These are phyloP conservation scores for Pyrenopolyporus hunteri DNA, from an alignment of 495 filamentous ascomycete genomes.

Conservation along the genomic window DNA sequence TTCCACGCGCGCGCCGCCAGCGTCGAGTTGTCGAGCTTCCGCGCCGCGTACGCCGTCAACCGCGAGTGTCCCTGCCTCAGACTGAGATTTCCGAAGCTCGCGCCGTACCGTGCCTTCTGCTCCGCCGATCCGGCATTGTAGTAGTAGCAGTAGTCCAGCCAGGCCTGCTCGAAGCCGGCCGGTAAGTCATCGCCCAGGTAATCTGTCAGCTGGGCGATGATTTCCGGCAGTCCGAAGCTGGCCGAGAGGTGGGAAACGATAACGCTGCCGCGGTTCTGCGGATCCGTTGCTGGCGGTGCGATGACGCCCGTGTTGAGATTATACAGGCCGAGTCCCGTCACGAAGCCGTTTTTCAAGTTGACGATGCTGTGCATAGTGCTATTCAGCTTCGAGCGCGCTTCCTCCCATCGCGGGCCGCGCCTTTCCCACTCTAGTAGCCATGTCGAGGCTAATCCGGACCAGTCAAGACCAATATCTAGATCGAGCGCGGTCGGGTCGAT, in stretches of 20 bases:
- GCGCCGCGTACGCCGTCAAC: constrained; percentile 51
- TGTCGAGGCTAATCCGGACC: constrained; percentile 52
- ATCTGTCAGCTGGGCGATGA: constrained; percentile 49
- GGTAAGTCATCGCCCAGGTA: constrained; percentile 41
- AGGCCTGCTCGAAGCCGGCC: constrained; percentile 46
- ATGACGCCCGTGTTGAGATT: constrained; percentile 48
- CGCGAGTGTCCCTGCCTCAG: constrained; percentile 54
- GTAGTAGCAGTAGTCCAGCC: constrained; percentile 57
- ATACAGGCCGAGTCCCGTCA: constrained; percentile 54
- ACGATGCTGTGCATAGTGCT: constrained; percentile 50
- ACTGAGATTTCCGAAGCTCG: constrained; percentile 46
- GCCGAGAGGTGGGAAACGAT: constrained; percentile 52
- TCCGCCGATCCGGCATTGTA: constrained; percentile 44
- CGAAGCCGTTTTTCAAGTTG: constrained; percentile 53
- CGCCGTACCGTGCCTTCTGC: constrained; percentile 51
- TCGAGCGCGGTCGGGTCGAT: constrained; percentile 51
- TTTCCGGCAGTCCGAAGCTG: constrained; percentile 55
- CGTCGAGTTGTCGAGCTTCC: constrained; percentile 40
- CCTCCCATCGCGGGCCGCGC: constrained; percentile 50
- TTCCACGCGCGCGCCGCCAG: constrained; percentile 51
- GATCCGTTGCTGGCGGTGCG: constrained; percentile 49
- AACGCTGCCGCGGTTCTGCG: constrained; percentile 48
- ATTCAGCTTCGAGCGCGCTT: constrained; percentile 47
- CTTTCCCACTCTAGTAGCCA: constrained; percentile 59
- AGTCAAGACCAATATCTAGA: constrained; percentile 56